phyloP scores from a whole-genome alignment of 2,329 filamentous ascomycete species.

The Colletotrichum neosansevieriae region DNA sequence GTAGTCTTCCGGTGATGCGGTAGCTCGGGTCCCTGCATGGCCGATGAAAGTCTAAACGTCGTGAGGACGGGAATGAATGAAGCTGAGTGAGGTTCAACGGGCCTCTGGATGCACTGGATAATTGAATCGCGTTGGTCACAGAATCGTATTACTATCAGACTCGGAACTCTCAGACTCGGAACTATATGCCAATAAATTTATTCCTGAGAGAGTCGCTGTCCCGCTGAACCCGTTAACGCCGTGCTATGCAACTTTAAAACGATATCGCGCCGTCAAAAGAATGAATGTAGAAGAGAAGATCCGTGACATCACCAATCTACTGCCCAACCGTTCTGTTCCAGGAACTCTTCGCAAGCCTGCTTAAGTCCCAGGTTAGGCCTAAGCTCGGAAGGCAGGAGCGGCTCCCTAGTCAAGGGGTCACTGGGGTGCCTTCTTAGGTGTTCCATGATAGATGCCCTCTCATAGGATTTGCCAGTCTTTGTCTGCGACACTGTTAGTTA shows the following conservation, averaged over 20 bases:
- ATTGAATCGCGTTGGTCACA: no score
- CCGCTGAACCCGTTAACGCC: constrained; percentile 17
- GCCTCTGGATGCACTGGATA: no score
- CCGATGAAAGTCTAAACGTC: neutral
- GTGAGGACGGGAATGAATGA: no score
- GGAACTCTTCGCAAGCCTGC: constrained; percentile 86
- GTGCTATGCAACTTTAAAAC: constrained; percentile 30
- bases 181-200: neutral
- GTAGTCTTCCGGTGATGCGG: neutral
- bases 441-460: constrained; percentile 86
- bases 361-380: constrained; percentile 85
- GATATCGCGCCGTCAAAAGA: neutral
- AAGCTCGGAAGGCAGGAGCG: constrained; percentile 76
- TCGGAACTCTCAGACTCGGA: neutral
- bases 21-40: neutral
- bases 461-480: constrained; percentile 90
- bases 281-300: neutral
- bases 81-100: no score
- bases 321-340: constrained; percentile 90
- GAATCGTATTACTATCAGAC: no score
- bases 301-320: constrained; percentile 80
- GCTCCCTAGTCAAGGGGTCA: constrained; percentile 87
- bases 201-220: neutral
- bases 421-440: constrained; percentile 80
- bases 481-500: constrained; percentile 61